Evolutionary conservation across 2,329 filamentous ascomycete genomes (phyloP), one percentile per base, ranked within the genome.

Genomic region (Fusarium sp.): DNA sequence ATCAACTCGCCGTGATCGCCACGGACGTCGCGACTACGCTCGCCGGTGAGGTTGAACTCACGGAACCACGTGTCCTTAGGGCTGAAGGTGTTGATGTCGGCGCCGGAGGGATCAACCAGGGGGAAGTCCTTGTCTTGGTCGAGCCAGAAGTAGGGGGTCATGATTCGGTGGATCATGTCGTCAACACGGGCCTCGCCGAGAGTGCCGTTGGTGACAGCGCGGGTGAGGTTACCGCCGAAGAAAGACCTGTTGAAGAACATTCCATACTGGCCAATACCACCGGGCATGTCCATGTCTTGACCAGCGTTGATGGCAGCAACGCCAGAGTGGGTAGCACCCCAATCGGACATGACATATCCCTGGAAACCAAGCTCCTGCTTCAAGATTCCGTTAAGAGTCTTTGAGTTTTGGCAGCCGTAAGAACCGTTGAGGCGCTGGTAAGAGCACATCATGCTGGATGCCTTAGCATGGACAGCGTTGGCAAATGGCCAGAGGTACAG

Each of bases 351-450:
- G 61, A 95, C 86, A 72, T 93, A 93, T 0, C 92, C 92, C 71
- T 93, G 91, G 80, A 95, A 95, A 41, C 91, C 91, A 0, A 95
- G 83, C 78, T 96, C 92, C 25, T 87, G 85, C 80, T 95, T 95
- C 63, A 96, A 81, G 4, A 96, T 80, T 23, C 89, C 88, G 74
- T 96, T 96, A 67, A 93, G 80, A 9, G 90, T 78, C 74, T 91
- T 89, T 33, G 89, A 91, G 81, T 96, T 96, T 74, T 95, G 90
- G 78, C 93, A 96, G n/a, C 79, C 85, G 71, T 93, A 93, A 13
- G 88, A 92, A 77, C 92, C 92, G 81, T 96, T 96, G 78, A 94
- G 77, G 72, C 91, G 90, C 74, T 93, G 88, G 82, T 93, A 93
- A 0, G 88, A 87, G 77, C 88, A 88, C 88, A 90, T 90, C 64